Evolutionary conservation across 495 filamentous ascomycete genomes (phyloP), one percentile per base, ranked within the genome.

Genomic region (Penicillium waksmanii): DNA sequence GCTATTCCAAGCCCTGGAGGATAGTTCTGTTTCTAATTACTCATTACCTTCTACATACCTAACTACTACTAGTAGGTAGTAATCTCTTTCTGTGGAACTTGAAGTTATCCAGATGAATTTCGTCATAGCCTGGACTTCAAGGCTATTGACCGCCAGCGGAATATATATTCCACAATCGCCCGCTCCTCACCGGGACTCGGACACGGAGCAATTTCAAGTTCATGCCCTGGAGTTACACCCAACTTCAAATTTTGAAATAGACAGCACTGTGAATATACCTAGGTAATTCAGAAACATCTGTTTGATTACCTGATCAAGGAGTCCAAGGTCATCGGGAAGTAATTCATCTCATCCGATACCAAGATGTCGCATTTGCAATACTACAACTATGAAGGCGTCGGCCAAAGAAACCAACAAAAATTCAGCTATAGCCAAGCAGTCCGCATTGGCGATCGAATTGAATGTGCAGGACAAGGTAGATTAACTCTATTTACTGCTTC

Each of bases 361-460:
- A 55, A 46, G 35, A 82, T 82, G 79, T 75, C 74, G 23, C 65
- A 78, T 47, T 69, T 81, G 2, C 57, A 67, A 52, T 84, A 76
- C 61, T 77, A 67, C 64, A 67, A 58, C 43, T 83, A 82, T 65
- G 56, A 73, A 1, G 77, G 76, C 36, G 55, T 73, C 1, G 82
- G 83, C 13, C 63, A 77, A 42, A 57, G 47, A 21, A 68, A 71
- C 17, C 59, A 64, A 8, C 51, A 80, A 51, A 61, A 66, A 2
- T 72, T 76, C 65, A 51, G 62, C 33, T 87, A 85, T 66, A 81
- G 70, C 66, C 83, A 85, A 64, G 81, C 83, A 10, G 79, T 82
- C 7, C 74, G 82, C 9, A 68, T 85, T 18, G 82, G 77, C 15
- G 74, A 85, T 56, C 67, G 70, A 0, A 84, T 87, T 38, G 77